Percentiles rank a stretch among this genome's conserved stretches.
Conservation (phyloP, 176 grass and related monocot genomes). For the Tuctoria greenei region DNA sequence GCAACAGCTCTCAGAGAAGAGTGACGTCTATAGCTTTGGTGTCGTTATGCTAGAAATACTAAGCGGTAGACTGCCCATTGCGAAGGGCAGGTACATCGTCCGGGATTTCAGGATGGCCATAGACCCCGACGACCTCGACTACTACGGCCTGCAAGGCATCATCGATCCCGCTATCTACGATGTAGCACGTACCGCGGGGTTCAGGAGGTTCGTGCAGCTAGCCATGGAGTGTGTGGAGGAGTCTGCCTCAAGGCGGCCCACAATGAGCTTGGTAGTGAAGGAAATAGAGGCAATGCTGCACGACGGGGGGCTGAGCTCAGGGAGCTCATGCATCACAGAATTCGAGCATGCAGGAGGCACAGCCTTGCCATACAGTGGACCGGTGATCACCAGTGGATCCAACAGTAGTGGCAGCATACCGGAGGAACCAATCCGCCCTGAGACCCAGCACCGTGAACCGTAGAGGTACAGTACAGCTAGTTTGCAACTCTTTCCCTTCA, state of each 20-base stretch:
- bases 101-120: constrained; percentile 62
- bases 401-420: constrained; percentile 24
- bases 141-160: constrained; percentile 58
- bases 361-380: not conserved
- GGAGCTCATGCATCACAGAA: constrained; percentile 25
- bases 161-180: constrained; percentile 58
- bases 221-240: constrained; percentile 72
- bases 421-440: not conserved
- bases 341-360: constrained; percentile 3
- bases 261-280: constrained; percentile 74
- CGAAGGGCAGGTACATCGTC: constrained; percentile 66
- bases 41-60: constrained; percentile 79
- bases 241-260: constrained; percentile 48
- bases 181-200: constrained; percentile 31
- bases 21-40: constrained; percentile 83
- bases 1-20: constrained; percentile 76
- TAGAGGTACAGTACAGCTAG: not conserved
- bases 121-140: constrained; percentile 49
- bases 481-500: not conserved
- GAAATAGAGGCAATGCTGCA: constrained; percentile 72
- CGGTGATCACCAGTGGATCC: not conserved
- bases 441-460: not conserved
- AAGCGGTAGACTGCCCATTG: constrained; percentile 52
- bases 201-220: constrained; percentile 71
- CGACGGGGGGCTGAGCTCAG: constrained; percentile 36